A percentile compares a stretch with the other conserved stretches of the same genome.
These are phyloP conservation scores for Clathrospora elynae DNA, from an alignment of 2,329 filamentous ascomycete species.

Conservation along the genomic window DNA sequence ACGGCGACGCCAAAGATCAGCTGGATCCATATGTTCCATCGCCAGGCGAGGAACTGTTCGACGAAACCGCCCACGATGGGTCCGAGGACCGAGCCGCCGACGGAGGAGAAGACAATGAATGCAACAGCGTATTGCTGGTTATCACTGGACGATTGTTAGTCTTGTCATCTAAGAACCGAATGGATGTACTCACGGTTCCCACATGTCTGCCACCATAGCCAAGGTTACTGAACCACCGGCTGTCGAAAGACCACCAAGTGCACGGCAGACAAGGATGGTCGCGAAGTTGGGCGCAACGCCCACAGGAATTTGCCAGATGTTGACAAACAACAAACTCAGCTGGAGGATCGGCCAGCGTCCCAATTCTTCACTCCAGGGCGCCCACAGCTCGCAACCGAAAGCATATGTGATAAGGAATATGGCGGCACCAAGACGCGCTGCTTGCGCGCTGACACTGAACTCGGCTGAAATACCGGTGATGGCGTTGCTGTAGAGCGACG, in stretches of 20 bases:
- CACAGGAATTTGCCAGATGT: constrained; percentile 70
- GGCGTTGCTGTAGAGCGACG: constrained; percentile 61
- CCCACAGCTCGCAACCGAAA: constrained; percentile 87
- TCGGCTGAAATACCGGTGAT: constrained; percentile 61
- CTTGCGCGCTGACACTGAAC: constrained; percentile 70
- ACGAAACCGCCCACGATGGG: constrained; percentile 80
- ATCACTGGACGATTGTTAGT: constrained; percentile 26
- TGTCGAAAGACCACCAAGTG: constrained; percentile 53
- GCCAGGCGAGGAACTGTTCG: constrained; percentile 71
- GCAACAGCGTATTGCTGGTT: constrained; percentile 72
- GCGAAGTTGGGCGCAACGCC: constrained; percentile 75
- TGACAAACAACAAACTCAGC: constrained; percentile 73
- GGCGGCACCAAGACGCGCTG: constrained; percentile 73
- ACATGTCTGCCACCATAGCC: constrained; percentile 68
- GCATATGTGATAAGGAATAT: constrained; percentile 81
- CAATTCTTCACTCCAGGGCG: constrained; percentile 83
- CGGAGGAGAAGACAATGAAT: constrained; percentile 74
- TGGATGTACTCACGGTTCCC: constrained; percentile 45
- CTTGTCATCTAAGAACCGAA: not conserved
- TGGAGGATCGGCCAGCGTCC: constrained; percentile 79
- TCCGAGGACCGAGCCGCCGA: constrained; percentile 75
- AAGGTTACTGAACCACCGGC: constrained; percentile 69
- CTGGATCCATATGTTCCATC: constrained; percentile 84
- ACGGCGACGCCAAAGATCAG: constrained; percentile 76
- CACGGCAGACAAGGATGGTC: constrained; percentile 67